Conservation (phyloP, 2,329 filamentous ascomycete genomes). For the Paecilomyces formosus region DNA sequence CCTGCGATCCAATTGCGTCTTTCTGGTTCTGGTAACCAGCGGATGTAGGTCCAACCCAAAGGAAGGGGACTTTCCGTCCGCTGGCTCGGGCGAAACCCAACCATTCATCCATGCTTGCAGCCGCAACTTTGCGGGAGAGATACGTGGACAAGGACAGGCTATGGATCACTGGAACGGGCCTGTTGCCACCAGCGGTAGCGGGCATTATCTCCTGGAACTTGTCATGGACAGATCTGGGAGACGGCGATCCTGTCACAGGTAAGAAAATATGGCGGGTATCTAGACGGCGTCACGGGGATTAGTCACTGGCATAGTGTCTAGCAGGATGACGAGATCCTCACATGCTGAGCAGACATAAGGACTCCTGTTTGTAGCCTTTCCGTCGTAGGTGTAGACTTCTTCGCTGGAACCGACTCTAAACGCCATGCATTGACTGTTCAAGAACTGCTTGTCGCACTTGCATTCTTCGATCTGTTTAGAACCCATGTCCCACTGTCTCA, state of each 20-base stretch:
- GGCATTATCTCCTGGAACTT: slow-evolving; percentile 24
- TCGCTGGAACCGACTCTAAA: slow-evolving; percentile 18
- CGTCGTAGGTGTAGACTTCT: slow-evolving; percentile 11
- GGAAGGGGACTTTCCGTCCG: slow-evolving; percentile 32
- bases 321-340: slow-evolving; percentile 8
- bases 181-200: slow-evolving; percentile 24
- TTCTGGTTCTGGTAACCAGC: slow-evolving; percentile 27
- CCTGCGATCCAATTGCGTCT: slow-evolving; percentile 18
- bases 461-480: slow-evolving; percentile 23
- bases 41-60: slow-evolving; percentile 36
- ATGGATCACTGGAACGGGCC: slow-evolving; percentile 33
- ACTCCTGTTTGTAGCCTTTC: slow-evolving; percentile 4
- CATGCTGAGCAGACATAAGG: slow-evolving; percentile 13
- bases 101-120: slow-evolving; percentile 34
- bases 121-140: slow-evolving; percentile 20
- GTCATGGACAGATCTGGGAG: slow-evolving; percentile 16
- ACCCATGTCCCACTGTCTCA: slow-evolving; percentile 33
- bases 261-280: slow-evolving; percentile 32
- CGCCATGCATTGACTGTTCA: slow-evolving; percentile 20
- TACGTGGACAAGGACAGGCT: slow-evolving; percentile 27
- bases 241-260: slow-evolving; percentile 21
- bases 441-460: slow-evolving; percentile 36
- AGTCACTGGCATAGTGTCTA: slow-evolving; percentile 2
- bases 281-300: slow-evolving; percentile 9
- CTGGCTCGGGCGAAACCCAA: slow-evolving; percentile 24